Base-by-base conservation (phyloP, 306 rosid species). In the Cucumis melo region DNA sequence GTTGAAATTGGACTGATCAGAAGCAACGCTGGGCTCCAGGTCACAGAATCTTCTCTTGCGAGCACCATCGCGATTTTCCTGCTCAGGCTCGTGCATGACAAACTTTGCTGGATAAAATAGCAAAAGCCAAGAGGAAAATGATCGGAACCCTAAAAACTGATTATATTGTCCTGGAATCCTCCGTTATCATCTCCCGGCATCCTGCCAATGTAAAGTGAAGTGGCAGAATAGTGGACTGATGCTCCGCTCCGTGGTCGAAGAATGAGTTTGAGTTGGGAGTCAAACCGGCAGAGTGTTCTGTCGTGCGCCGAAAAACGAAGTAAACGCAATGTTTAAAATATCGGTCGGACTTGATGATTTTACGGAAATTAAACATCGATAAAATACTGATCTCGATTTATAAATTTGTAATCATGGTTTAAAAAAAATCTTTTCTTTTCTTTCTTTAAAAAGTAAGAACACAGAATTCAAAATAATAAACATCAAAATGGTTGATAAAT, bases 1-100 rank as follows among this genome's bases (percentile, higher is more conserved):
- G 20, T 20, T 23, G 9, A 78, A 50, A 74, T 55, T 68, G 10
- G 78, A 53, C 62, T 16, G 71, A 79, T 79, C 66, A 32, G 80
- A 80, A 36, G 24, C 19, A 5, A 56, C 66, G 29, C 56, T 42
- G 66, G 73, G 19, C 48, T 63, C 72, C 60, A 75, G 56, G 8
- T 79, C 60, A 57, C 58, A 55, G 29, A 67, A 82, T 53, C 56
- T 53, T 32, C 85, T 81, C 24, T 79, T 82, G 38, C 34, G 81
- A 74, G 65, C 48, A 50, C 64, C 73, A 55, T 62, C 58, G 16
- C 73, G n/a, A 23, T 62, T 63, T 41, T 27, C 66, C 53, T 36
- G 63, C 36, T 62, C 62, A 19, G 80, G 66, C 4, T 66, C 79
- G 48, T 74, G 79, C 89, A 83, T 83, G 79, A n/a, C 68, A 60